A percentile compares a stretch with the other conserved stretches of the same genome.
phyloP scores from a whole-genome alignment of 345 rosid species.

The Boechera retrofracta region DNA sequence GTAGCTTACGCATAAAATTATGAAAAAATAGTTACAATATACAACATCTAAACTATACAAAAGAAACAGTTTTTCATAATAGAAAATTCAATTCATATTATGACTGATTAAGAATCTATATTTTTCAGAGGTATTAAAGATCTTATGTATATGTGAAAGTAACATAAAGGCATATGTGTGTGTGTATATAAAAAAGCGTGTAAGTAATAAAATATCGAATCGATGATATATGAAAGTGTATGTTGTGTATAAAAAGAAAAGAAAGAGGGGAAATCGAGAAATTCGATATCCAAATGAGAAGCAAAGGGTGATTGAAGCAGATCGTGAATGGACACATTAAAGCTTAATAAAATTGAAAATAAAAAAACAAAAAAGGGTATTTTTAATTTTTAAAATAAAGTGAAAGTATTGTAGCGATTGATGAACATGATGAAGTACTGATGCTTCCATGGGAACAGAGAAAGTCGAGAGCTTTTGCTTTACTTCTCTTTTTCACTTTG shows the following conservation, averaged over 20 bases:
- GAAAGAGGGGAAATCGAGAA: conserved; percentile 40
- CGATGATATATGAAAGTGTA: conserved; percentile 31
- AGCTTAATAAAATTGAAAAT: conserved; percentile 22
- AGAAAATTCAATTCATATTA: background rate
- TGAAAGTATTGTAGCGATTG: conserved; percentile 35
- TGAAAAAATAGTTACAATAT: background rate
- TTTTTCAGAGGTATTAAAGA: background rate
- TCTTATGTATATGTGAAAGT: conserved; percentile 1
- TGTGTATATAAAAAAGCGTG: conserved; percentile 15
- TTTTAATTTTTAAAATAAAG: conserved; percentile 41
- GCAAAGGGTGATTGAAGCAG: conserved; percentile 44
- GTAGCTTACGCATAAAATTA: background rate
- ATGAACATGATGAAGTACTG: conserved; percentile 47
- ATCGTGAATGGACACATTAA: conserved; percentile 46
- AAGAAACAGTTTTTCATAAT: background rate
- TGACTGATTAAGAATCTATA: background rate
- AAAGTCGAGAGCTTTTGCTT: conserved; percentile 49
- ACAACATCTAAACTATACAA: background rate
- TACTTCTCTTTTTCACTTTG: conserved; percentile 49
- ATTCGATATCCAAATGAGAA: conserved; percentile 49
- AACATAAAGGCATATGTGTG: background rate
- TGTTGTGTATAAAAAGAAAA: conserved; percentile 30
- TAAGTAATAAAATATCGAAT: conserved; percentile 24
- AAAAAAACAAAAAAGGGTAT: background rate
- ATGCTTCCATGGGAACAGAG: conserved; percentile 48